These are phyloP conservation scores for Cordyceps farinosa DNA, from an alignment of 2,329 filamentous ascomycete species.

Conservation along the genomic window DNA sequence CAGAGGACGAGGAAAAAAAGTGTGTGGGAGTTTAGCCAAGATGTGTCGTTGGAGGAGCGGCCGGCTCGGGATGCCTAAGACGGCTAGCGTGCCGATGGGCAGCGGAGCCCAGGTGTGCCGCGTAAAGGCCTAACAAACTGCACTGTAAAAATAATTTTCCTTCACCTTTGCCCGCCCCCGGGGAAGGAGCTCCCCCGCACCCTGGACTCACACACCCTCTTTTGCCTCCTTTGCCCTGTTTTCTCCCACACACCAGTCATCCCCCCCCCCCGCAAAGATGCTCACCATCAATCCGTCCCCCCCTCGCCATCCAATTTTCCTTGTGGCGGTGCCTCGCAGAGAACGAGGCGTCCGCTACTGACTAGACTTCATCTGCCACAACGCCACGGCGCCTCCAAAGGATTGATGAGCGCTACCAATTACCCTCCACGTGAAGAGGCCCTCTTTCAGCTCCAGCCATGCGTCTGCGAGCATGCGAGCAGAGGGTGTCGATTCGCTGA, in stretches of 20 bases:
- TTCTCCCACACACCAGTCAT: background rate
- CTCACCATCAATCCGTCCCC: background rate
- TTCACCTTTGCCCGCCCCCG: no score
- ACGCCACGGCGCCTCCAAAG: background rate
- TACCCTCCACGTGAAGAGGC: background rate
- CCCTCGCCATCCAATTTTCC: background rate
- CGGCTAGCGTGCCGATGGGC: constrained; percentile 9
- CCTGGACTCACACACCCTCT: background rate
- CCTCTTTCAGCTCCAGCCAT: background rate
- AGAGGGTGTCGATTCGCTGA: background rate
- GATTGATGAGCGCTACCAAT: background rate
- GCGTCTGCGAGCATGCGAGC: background rate
- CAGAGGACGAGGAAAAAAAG: background rate
- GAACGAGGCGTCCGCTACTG: constrained; percentile 2
- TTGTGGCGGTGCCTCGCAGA: background rate
- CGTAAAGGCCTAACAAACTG: background rate
- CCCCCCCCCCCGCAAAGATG: background rate
- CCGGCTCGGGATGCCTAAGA: constrained; percentile 5
- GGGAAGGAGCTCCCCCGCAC: background rate
- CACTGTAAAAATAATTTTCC: background rate
- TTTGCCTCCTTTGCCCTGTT: background rate
- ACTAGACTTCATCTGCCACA: background rate
- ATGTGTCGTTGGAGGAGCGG: constrained; percentile 4
- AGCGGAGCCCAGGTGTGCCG: no score
- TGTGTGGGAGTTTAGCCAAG: background rate